These are phyloP conservation scores for Mucor indicus DNA, from an alignment of 371 early-diverging fungal species.

Conservation along the genomic window DNA sequence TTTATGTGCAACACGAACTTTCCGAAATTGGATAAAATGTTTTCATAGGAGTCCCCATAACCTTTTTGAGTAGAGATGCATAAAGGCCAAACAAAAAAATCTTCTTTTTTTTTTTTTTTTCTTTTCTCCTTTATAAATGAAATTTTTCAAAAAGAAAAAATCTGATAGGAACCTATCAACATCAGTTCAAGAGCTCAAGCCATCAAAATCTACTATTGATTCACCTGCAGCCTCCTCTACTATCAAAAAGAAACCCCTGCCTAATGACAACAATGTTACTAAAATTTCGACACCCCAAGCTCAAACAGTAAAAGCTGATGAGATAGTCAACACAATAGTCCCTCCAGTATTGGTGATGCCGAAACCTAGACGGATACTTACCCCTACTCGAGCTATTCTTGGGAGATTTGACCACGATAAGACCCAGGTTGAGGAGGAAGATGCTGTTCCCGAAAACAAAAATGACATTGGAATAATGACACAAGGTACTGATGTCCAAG, in stretches of 20 bases:
- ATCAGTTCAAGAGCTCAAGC: background rate
- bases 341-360: conserved; percentile 15
- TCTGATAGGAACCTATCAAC: conserved; percentile 1
- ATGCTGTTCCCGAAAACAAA: no score
- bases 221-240: no score
- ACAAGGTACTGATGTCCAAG: no score
- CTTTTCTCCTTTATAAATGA: background rate
- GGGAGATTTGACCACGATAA: conserved; percentile 12
- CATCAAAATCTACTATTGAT: background rate
- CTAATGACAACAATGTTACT: no score
- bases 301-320: background rate
- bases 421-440: conserved; percentile 13
- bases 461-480: no score
- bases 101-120: background rate
- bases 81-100: no score
- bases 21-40: no score
- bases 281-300: no score
- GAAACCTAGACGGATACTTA: conserved; percentile 13
- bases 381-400: conserved; percentile 15
- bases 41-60: no score
- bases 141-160: conserved; percentile 11
- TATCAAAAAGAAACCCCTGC: background rate
- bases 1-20: no score
- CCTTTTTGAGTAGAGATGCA: no score
- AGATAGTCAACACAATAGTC: background rate